Percentiles rank a stretch among this genome's conserved stretches.
phyloP scores from a whole-genome alignment of 192 early-diverging fungal species.

The Podila clonocystis region DNA sequence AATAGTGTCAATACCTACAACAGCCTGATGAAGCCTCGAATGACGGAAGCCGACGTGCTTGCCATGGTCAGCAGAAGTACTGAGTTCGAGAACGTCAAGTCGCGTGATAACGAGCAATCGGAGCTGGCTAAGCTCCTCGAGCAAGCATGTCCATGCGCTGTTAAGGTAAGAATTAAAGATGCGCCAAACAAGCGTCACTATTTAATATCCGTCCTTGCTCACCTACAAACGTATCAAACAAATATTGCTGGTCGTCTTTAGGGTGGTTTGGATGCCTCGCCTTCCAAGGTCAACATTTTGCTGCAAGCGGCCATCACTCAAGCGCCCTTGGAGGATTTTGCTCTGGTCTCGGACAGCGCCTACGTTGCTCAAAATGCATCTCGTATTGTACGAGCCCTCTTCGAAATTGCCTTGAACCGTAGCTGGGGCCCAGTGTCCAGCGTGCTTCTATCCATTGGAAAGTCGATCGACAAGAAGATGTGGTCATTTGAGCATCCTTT shows the following conservation, averaged over 20 bases:
- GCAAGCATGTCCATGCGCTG: slow-evolving; percentile 84
- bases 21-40: slow-evolving; percentile 80
- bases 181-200: background rate
- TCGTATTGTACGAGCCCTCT: slow-evolving; percentile 93
- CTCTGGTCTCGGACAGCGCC: slow-evolving; percentile 90
- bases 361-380: slow-evolving; percentile 96
- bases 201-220: background rate
- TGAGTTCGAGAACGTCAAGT: slow-evolving; percentile 95
- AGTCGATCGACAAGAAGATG: slow-evolving; percentile 88
- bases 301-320: slow-evolving; percentile 90
- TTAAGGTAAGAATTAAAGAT: slow-evolving; percentile 64
- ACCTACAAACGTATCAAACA: background rate
- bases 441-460: slow-evolving; percentile 85
- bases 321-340: slow-evolving; percentile 88
- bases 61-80: slow-evolving; percentile 88
- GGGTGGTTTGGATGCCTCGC: slow-evolving; percentile 82
- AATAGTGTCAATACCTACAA: slow-evolving; percentile 92
- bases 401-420: slow-evolving; percentile 93
- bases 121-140: slow-evolving; percentile 80
- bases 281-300: slow-evolving; percentile 95
- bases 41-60: slow-evolving; percentile 95
- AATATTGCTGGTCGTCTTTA: slow-evolving; percentile 27
- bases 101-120: slow-evolving; percentile 86
- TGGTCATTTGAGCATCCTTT: slow-evolving; percentile 94
- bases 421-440: slow-evolving; percentile 88